Conservation (phyloP, 2,329 filamentous ascomycete genomes). For the Arachnomyces sp. region DNA sequence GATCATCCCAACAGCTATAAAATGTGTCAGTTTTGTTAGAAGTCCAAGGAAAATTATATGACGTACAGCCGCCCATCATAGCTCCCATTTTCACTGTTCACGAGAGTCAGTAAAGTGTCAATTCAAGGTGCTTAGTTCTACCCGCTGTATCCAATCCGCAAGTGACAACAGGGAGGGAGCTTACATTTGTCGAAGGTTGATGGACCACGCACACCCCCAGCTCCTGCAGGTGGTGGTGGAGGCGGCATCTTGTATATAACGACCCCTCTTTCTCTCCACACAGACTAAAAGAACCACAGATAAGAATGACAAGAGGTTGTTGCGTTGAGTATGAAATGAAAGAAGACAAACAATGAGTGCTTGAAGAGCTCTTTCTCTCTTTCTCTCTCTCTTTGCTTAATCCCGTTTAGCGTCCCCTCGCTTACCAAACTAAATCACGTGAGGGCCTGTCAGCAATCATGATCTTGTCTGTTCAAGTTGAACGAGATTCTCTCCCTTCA, state of each 20-base stretch:
- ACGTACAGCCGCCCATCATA: conserved; percentile 96
- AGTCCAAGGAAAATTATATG: conserved; percentile 2
- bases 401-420: too few species aligned
- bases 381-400: too few species aligned
- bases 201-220: conserved; percentile 46
- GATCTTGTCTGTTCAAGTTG: too few species aligned
- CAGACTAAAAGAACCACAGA: too few species aligned
- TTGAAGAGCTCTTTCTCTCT: too few species aligned
- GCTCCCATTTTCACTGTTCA: conserved; percentile 93
- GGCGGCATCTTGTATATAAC: conserved; percentile 41
- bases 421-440: too few species aligned
- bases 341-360: too few species aligned
- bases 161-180: conserved; percentile 18
- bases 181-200: conserved; percentile 65
- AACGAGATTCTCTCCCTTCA: too few species aligned
- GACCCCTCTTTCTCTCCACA: too few species aligned
- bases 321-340: too few species aligned
- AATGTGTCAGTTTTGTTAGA: conserved; percentile 10
- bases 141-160: conserved; percentile 20
- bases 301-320: too few species aligned
- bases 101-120: conserved; percentile 13
- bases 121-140: conserved; percentile 15
- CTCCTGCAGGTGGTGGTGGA: conserved; percentile 44
- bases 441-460: too few species aligned
- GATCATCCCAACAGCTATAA: conserved; percentile 78